Conservation (phyloP, 192 early-diverging fungal species). For the Podochytrium sp. region DNA sequence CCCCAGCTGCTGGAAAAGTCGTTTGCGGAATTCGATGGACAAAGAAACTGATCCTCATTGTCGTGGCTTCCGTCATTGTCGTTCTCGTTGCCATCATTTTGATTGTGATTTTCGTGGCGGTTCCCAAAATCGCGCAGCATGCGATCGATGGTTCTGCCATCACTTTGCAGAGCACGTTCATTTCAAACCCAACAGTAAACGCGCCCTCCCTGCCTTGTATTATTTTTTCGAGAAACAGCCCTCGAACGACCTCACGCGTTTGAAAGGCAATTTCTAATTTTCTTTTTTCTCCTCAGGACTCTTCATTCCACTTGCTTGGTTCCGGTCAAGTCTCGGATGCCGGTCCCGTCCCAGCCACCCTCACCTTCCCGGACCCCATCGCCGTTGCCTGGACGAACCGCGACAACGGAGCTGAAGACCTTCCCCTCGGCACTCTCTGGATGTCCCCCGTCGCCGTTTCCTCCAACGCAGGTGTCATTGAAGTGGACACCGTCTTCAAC, state of each 20-base stretch:
- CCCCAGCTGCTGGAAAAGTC: too few species aligned
- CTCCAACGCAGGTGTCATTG: conserved; percentile 20
- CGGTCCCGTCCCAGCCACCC: conserved; percentile 21
- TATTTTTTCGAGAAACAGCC: too few species aligned
- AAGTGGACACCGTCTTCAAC: not conserved
- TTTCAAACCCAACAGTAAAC: conserved; percentile 22
- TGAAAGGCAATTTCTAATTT: conserved; percentile 15
- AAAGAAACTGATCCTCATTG: not conserved
- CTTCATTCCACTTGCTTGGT: conserved; percentile 18
- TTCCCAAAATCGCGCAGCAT: conserved; percentile 32
- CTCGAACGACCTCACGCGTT: too few species aligned
- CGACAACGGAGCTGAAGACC: conserved; percentile 19
- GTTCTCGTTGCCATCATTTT: not conserved
- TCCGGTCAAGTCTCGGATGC: conserved; percentile 33
- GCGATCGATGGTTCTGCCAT: conserved; percentile 28
- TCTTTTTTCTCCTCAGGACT: conserved; percentile 18
- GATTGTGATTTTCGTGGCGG: conserved; percentile 3
- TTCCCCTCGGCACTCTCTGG: conserved; percentile 26
- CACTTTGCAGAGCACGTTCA: conserved; percentile 22
- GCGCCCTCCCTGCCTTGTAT: too few species aligned
- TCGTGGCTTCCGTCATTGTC: not conserved
- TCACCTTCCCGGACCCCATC: conserved; percentile 31
- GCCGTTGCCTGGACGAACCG: conserved; percentile 34
- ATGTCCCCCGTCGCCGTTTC: conserved; percentile 29
- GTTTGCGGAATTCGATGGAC: conserved; percentile 11